Conservation (phyloP, 169 alveolate species). For the Plasmodium reichenowi region DNA sequence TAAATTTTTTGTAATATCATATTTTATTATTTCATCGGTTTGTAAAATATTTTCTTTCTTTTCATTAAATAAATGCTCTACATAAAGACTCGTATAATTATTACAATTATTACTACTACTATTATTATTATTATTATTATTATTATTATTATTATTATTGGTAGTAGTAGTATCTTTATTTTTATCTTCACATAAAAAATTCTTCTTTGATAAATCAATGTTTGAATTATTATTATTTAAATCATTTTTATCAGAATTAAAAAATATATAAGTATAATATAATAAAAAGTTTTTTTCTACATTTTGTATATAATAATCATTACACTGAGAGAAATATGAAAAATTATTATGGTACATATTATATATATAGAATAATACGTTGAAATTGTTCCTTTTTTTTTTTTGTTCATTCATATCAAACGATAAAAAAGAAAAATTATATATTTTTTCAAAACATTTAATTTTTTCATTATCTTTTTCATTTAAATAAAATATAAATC, state of each 20-base stretch:
- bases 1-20: background rate
- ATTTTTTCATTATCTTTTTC: background rate
- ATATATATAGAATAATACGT: background rate
- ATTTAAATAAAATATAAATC: constrained; percentile 9
- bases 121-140: background rate
- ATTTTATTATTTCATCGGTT: too few relatives aligned
- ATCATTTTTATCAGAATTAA: background rate
- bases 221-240: background rate
- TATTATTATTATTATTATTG: background rate
- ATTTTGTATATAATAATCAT: background rate
- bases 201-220: too few relatives aligned
- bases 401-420: too few relatives aligned
- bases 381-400: background rate
- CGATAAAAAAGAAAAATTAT: too few relatives aligned
- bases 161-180: background rate
- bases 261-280: background rate
- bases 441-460: too few relatives aligned
- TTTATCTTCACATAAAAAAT: background rate
- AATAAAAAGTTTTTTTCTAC: background rate
- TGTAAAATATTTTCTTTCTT: too few relatives aligned
- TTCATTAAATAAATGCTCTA: too few relatives aligned
- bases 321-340: constrained; percentile 40
- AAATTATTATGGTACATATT: constrained; percentile 10
- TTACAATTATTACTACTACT: too few relatives aligned
- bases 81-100: too few relatives aligned